phyloP scores from a whole-genome alignment of 495 filamentous ascomycete genomes.

The Aspergillus conjunctus region DNA sequence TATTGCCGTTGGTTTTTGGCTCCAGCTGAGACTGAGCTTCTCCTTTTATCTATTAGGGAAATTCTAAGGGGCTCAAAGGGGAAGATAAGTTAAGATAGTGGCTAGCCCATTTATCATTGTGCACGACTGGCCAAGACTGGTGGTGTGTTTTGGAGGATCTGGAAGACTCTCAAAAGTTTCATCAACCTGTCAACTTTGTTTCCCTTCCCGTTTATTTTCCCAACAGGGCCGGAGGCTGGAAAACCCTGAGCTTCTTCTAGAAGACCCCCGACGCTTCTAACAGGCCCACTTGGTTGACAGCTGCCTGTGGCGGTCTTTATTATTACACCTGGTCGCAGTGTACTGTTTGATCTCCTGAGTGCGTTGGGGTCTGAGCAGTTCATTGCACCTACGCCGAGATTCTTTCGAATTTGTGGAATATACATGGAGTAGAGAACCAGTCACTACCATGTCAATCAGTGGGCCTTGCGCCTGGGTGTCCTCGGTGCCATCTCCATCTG shows the following conservation, averaged over 20 bases:
- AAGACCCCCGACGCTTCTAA: slow-evolving; percentile 37
- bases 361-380: not conserved
- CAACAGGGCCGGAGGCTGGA: slow-evolving; percentile 15
- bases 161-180: slow-evolving; percentile 3
- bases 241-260: slow-evolving; percentile 34
- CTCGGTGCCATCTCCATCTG: slow-evolving; percentile 40
- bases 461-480: slow-evolving; percentile 48
- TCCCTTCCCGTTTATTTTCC: slow-evolving; percentile 9
- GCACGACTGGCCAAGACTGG: slow-evolving; percentile 6
- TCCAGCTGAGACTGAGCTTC: slow-evolving; percentile 22
- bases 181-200: slow-evolving; percentile 8
- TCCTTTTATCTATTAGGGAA: slow-evolving; percentile 21
- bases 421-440: slow-evolving; percentile 26
- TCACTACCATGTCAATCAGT: slow-evolving; percentile 47
- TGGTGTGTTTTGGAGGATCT: slow-evolving; percentile 1
- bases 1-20: slow-evolving; percentile 26
- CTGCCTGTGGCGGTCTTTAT: slow-evolving; percentile 21
- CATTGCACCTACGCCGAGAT: slow-evolving; percentile 1
- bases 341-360: slow-evolving; percentile 8
- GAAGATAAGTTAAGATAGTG: slow-evolving; percentile 10
- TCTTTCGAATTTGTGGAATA: not conserved
- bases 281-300: slow-evolving; percentile 41
- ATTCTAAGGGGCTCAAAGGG: slow-evolving; percentile 11
- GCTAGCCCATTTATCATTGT: slow-evolving; percentile 15
- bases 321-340: slow-evolving; percentile 3